phyloP scores from a whole-genome alignment of 139 green algal genomes.

The Zygnema circumcarinatum region DNA sequence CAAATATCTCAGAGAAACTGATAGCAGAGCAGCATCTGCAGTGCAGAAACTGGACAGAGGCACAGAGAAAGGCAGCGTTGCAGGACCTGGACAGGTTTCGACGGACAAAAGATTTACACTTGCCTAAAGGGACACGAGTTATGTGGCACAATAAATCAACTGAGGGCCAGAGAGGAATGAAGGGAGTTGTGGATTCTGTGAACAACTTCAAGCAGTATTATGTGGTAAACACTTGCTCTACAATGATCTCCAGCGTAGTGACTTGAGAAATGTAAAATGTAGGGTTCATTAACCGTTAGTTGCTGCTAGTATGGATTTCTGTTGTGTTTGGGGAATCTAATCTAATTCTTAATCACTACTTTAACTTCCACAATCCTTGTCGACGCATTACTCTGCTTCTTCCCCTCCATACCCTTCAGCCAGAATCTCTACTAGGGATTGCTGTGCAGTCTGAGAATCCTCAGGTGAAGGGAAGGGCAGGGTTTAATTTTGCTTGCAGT shows the following conservation, averaged over 20 bases:
- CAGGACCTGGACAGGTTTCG: background rate
- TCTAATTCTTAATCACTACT: background rate
- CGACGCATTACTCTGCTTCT: background rate
- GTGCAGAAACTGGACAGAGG: background rate
- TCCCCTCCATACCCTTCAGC: background rate
- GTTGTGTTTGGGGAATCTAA: background rate
- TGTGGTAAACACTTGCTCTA: background rate
- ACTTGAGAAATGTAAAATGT: too few relatives aligned
- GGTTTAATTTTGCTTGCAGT: too few relatives aligned
- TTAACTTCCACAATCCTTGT: background rate
- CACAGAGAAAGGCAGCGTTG: background rate
- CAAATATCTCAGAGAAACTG: too few relatives aligned
- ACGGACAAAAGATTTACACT: background rate
- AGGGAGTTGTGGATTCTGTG: background rate
- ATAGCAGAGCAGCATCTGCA: too few relatives aligned
- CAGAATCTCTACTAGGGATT: background rate
- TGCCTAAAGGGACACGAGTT: background rate
- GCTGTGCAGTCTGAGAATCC: background rate
- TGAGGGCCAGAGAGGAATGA: background rate
- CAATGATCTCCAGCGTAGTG: background rate
- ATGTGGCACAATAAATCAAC: background rate
- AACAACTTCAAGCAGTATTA: background rate
- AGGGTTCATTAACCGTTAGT: too few relatives aligned
- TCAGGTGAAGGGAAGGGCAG: background rate
- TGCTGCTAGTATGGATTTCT: background rate